These are phyloP conservation scores for Melanopsichium pennsylvanicum DNA, from an alignment of 1,284 basidiomycete genomes.

Conservation along the genomic window DNA sequence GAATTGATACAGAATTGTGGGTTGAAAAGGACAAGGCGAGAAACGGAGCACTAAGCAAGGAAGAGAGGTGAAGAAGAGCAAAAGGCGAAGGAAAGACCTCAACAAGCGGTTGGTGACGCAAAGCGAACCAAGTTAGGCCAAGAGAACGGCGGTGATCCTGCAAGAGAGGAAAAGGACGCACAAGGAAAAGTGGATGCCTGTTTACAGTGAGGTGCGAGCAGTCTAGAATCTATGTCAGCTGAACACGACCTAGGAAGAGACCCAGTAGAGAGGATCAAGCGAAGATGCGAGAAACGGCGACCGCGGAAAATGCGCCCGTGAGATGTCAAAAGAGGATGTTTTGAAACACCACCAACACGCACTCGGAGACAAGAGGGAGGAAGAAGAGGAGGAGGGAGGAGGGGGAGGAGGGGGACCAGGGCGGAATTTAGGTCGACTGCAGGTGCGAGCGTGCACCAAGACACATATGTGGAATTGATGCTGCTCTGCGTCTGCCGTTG, in stretches of 20 bases:
- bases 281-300: constrained; percentile 8
- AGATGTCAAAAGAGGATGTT: background rate
- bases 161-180: background rate
- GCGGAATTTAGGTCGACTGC: too few relatives aligned
- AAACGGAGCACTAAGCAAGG: background rate
- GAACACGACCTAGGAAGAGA: background rate
- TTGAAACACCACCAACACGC: too few relatives aligned
- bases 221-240: background rate
- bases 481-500: too few relatives aligned
- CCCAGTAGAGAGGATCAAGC: constrained; percentile 16
- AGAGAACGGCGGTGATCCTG: background rate
- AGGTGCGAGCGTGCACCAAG: too few relatives aligned
- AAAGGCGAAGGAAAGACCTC: too few relatives aligned
- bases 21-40: background rate
- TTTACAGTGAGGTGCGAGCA: background rate
- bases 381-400: too few relatives aligned
- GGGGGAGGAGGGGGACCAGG: too few relatives aligned
- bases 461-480: too few relatives aligned
- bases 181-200: background rate
- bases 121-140: background rate
- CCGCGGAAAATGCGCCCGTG: background rate
- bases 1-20: too few relatives aligned
- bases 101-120: too few relatives aligned
- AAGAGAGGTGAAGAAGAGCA: background rate
- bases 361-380: too few relatives aligned